These are phyloP conservation scores for Suhomyces sp. DNA, from an alignment of 805 yeast species.

Conservation along the genomic window DNA sequence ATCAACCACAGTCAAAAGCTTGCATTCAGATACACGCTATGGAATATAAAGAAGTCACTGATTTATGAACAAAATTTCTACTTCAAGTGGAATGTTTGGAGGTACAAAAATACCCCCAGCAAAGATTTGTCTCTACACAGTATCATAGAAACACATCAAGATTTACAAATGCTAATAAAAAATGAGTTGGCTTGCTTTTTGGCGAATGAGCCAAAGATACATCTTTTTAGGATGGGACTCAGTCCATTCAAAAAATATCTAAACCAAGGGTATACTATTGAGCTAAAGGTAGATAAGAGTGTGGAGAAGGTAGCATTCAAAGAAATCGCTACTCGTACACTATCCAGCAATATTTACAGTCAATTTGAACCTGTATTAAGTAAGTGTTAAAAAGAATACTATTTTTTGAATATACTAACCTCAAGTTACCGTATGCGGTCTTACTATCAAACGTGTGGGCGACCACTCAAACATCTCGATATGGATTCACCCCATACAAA, in stretches of 20 bases:
- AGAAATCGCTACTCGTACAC: constrained; percentile 1
- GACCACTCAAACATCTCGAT: constrained; percentile 1
- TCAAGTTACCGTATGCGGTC: constrained; percentile 9
- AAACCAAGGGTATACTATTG: constrained; percentile 12
- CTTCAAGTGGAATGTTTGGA: constrained; percentile 10
- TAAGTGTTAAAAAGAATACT: neutral
- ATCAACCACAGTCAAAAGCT: constrained; percentile 1
- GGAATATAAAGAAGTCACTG: neutral
- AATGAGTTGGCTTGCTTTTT: neutral
- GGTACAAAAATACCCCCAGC: neutral
- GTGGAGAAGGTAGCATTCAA: constrained; percentile 2
- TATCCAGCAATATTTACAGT: constrained; percentile 7
- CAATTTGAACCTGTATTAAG: neutral
- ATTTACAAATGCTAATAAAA: constrained; percentile 1
- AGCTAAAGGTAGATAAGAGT: constrained; percentile 4
- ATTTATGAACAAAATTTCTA: constrained; percentile 5
- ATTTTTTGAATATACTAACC: constrained; percentile 1
- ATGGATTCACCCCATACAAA: constrained; percentile 4
- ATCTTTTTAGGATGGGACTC: constrained; percentile 9
- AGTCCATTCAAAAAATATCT: constrained; percentile 4
- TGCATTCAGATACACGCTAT: neutral
- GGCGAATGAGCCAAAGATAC: neutral
- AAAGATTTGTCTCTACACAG: neutral
- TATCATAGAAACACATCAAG: constrained; percentile 5
- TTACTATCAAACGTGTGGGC: constrained; percentile 3